Base-by-base conservation (phyloP, 495 filamentous ascomycete species). In the Podospora comata region DNA sequence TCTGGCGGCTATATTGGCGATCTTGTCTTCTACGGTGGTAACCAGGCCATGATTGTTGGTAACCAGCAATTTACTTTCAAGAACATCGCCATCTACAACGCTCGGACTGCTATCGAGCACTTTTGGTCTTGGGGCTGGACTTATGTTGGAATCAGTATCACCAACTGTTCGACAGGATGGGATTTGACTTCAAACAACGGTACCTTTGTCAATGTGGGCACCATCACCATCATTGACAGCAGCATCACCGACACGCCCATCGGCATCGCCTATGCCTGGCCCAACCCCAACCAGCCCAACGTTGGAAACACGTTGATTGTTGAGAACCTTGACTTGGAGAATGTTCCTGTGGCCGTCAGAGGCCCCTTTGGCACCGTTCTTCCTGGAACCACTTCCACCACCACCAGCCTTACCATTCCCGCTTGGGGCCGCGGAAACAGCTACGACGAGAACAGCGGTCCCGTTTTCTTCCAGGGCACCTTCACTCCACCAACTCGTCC, bases 51-150 rank as follows among this genome's bases (percentile, higher is more conserved):
- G 7, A 79, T 81, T 19, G 72, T 93, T 60, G 91, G 91, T 63
- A 93, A 91, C 72, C 92, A 94, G 79, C 92, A 94, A 76, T 95
- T 90, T 70, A 93, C 91, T 15, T 87, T 90, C 75, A 85, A 90
- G 54, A 92, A 92, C 72, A 70, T 95, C 53, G 83, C 79, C 0
- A 87, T 94, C 75, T 77, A 76, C 70, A 84, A 87, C 70, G 85
- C 83, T 48, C 68, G 78, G 30, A 85, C 83, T 30, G 86, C 84
- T 62, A 80, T 90, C 65, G 79, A 71, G 59, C 80, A 83, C 69
- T 62, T 79, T 3, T 86, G 80, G 81, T 76, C 80, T 57, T 86
- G 85, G 84, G 81, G 81, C 0, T 86, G 78, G 83, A 90, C 87
- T 39, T 89, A 94, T 78, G 89, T 93, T 78, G 89, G 87, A 65